Base-by-base conservation (phyloP, 1,284 basidiomycete genomes). In the Jaminaea rosea region DNA sequence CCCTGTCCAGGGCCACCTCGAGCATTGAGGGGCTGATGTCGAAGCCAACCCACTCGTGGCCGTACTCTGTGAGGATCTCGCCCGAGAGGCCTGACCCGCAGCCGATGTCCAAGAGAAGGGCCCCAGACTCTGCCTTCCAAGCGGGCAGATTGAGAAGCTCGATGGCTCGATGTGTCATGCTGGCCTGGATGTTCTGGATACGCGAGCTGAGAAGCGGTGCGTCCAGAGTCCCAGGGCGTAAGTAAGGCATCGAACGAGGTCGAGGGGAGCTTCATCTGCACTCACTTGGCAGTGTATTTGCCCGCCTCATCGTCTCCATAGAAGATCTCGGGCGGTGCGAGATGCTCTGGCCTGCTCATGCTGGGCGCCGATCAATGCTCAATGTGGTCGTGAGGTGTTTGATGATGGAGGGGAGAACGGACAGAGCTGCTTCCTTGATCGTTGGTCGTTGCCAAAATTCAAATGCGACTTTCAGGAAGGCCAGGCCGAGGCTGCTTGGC, bases 21-120 rank as follows among this genome's bases (percentile, higher is more conserved):
- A 76, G 73, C 92, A 99, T 99, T 64, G 88, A 92, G 0, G 94
- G 93, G 0, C 91, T 85, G 56, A 98, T 86, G 74, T 98, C 94
- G 13, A 92, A 83, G 3, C 94, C 94, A 6, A 88, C 82, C 94
- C 94, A 99, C 41, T 85, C 77, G 73, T 98, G 85, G 0, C 94
- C 93, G 65, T 90, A 84, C 66, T 96, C 90, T 54, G 92, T 90
- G 46, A 99, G 78, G 62, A 98, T 90, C 76, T 98, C 93, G 4
- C 94, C 94, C 24, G 87, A 91, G n/a, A 99, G 76, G 1, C 94
- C 94, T n/a, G 87, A 91, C 4, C 94, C 94, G 70, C 93, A 98
- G 1, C 94, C 94, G 56, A 99, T 92, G 75, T 99, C 94, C 32
- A 98, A 82, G 10, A 99, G 77, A 67, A 88, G 56, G 1, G 62